Evolutionary conservation across 192 early-diverging fungal species (phyloP).

Genomic region (Spinellus fusiger): DNA sequence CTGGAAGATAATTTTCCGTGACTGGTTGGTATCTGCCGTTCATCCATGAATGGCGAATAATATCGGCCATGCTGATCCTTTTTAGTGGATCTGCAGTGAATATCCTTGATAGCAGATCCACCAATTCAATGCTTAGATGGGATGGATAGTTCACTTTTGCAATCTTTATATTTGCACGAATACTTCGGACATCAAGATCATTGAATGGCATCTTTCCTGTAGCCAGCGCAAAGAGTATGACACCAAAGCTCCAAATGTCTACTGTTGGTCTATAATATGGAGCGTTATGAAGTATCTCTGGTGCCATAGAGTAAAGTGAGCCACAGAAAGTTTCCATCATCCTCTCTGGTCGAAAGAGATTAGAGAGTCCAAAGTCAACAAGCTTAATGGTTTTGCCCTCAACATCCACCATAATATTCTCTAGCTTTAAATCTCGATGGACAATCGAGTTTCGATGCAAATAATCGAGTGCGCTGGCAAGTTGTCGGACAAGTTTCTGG

Average conservation of each 20-base stretch:
- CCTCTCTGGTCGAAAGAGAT: constrained; percentile 47
- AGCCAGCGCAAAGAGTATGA: constrained; percentile 78
- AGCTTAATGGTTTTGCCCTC: constrained; percentile 73
- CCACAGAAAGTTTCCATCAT: constrained; percentile 53
- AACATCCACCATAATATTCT: constrained; percentile 73
- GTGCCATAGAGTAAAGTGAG: constrained; percentile 77
- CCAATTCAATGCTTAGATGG: no score
- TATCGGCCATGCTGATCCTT: no score
- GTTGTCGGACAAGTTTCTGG: no score
- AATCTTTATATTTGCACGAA: constrained; percentile 78
- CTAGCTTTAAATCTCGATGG: constrained; percentile 65
- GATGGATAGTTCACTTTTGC: constrained; percentile 73
- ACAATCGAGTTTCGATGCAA: constrained; percentile 13
- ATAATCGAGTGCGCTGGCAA: no score
- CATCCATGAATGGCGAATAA: no score
- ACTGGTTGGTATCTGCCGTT: no score
- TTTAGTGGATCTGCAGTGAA: no score
- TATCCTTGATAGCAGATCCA: no score
- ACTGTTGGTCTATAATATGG: constrained; percentile 81
- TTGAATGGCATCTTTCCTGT: constrained; percentile 82
- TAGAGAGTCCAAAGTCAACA: constrained; percentile 89
- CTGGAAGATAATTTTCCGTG: no score
- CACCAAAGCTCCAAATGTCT: constrained; percentile 83
- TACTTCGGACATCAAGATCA: constrained; percentile 73
- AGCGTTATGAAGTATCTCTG: constrained; percentile 77